Base-by-base conservation (phyloP, 176 grass and related monocot species). In the Carex cristatella region DNA sequence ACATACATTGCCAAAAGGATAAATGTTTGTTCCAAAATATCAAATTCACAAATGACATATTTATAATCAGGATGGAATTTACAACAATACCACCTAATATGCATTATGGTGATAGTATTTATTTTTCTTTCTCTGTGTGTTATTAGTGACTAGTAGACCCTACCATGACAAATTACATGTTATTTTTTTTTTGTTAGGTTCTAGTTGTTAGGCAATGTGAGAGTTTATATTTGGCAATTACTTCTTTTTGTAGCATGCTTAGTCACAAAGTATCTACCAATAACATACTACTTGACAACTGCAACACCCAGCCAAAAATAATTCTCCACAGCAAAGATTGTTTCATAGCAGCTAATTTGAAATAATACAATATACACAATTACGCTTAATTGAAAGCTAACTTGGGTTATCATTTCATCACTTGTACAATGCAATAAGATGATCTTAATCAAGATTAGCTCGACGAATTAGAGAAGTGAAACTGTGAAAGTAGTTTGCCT, bases 161-260 rank as follows among this genome's bases (percentile, higher is more conserved):
- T 53, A 74, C 44, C 19, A 74, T 74, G 70, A 74, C n/a, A 74
- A 68, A 51, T 51, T 49, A 14, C n/a, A 28, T 53, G 70, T 12
- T 49, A 51, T 74, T 51, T 10, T 28, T 11, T 75, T 54, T 2
- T 58, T 58, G 51, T 79, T 57, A 35, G 51, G 74, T 79, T 79
- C 2, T 79, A 56, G 10, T 33, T 32, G 74, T 30, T 79, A 57
- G 74, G 53, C 53, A 33, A 58, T 35, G 53, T 79, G 53, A 7
- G 14, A 58, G 58, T 57, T 76, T 27, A 57, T 57, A 79, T 79
- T 33, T 79, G 30, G 18, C 53, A 79, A 79, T 53, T 79, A 79
- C 73, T 69, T 69, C 13, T 35, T 35, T 32, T 79, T 79, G 27
- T 79, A 79, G 74, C 74, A 79, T 79, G 74, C 53, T 76, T 54